A percentile compares a stretch with the other conserved stretches of the same genome.
These are phyloP conservation scores for Tylopilus sp. DNA, from an alignment of 768 basidiomycete species.

Conservation along the genomic window DNA sequence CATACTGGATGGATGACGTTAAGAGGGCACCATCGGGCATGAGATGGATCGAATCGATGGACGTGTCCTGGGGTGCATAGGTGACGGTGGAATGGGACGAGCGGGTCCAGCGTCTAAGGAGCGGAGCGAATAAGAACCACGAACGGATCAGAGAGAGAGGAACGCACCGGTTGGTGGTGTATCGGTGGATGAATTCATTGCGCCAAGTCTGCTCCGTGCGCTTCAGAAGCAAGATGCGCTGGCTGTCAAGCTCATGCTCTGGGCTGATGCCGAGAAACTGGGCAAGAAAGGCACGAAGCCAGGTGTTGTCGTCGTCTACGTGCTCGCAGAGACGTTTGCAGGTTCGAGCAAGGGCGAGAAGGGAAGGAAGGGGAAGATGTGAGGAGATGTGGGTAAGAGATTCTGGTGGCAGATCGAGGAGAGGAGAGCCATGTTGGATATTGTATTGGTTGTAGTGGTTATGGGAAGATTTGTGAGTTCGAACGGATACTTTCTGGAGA, in stretches of 20 bases:
- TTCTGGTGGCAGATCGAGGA: conserved; percentile 60
- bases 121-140: conserved; percentile 5
- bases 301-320: conserved; percentile 75
- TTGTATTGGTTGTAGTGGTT: conserved; percentile 17
- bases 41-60: conserved; percentile 56
- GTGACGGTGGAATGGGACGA: conserved; percentile 58
- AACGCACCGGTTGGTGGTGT: conserved; percentile 50
- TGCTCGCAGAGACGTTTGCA: conserved; percentile 54
- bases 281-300: conserved; percentile 69
- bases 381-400: conserved; percentile 76
- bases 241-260: conserved; percentile 51
- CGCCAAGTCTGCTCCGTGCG: conserved; percentile 62
- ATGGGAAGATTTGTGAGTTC: conserved; percentile 26
- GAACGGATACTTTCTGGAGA: conserved; percentile 35
- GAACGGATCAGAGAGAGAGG: neutral
- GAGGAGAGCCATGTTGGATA: conserved; percentile 49
- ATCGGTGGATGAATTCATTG: conserved; percentile 61
- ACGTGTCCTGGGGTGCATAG: conserved; percentile 60
- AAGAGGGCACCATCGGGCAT: conserved; percentile 56
- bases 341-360: conserved; percentile 55
- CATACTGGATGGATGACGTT: conserved; percentile 61
- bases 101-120: conserved; percentile 62
- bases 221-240: conserved; percentile 49
- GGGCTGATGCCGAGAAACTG: conserved; percentile 67
- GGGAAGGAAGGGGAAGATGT: conserved; percentile 60